Conservation (phyloP, 257 asterid species). For the Nicotiana undulata region DNA sequence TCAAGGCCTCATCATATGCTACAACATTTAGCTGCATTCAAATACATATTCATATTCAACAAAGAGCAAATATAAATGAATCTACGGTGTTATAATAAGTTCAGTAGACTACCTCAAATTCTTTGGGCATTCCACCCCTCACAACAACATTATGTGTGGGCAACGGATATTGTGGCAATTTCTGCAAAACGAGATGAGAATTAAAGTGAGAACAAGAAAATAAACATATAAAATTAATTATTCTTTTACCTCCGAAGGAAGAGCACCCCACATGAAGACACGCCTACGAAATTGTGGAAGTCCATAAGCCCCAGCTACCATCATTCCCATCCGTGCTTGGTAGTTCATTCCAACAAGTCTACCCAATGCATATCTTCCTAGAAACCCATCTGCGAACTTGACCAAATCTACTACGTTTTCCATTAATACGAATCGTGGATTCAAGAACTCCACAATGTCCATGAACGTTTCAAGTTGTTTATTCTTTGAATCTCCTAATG, state of each 20-base stretch:
- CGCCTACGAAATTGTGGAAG: slow-evolving; percentile 83
- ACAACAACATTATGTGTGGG: slow-evolving; percentile 63
- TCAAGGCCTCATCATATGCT: slow-evolving; percentile 32
- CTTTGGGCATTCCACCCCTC: slow-evolving; percentile 50
- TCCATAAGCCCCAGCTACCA: slow-evolving; percentile 91
- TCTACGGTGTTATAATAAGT: neutral
- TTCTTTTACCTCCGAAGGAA: slow-evolving; percentile 45
- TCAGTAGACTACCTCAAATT: slow-evolving; percentile 48
- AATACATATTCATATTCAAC: neutral
- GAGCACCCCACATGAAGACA: slow-evolving; percentile 79
- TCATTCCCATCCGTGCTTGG: slow-evolving; percentile 70
- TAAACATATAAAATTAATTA: neutral
- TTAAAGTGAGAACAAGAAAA: neutral
- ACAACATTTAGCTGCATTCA: slow-evolving; percentile 43
- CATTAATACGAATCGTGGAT: slow-evolving; percentile 67
- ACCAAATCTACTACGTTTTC: slow-evolving; percentile 81
- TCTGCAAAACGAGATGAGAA: slow-evolving; percentile 26
- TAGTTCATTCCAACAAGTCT: slow-evolving; percentile 56
- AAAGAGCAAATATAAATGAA: neutral
- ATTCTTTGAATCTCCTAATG: slow-evolving; percentile 57
- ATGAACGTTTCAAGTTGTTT: slow-evolving; percentile 54
- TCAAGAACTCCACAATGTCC: slow-evolving; percentile 53
- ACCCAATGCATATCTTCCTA: slow-evolving; percentile 74
- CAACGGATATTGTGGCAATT: slow-evolving; percentile 67
- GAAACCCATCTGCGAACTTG: slow-evolving; percentile 50